Conservation (phyloP, 805 yeast genomes). For the Pichia pseudocactophila region DNA sequence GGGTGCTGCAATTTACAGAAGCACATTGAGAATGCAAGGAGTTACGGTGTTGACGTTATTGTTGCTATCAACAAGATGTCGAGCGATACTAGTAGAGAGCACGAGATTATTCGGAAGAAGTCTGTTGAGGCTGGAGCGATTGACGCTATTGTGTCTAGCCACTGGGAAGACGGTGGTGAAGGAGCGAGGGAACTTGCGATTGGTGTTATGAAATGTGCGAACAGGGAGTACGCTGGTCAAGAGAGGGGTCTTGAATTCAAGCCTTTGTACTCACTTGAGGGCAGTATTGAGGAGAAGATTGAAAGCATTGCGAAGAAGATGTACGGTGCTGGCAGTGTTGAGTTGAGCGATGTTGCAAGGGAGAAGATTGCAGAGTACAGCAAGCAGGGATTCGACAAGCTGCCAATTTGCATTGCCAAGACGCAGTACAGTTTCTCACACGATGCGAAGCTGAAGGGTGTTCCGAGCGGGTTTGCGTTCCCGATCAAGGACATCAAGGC, state of each 20-base stretch:
- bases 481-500: conserved; percentile 94
- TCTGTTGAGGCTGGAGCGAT: conserved; percentile 88
- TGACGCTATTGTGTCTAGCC: conserved; percentile 84
- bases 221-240: conserved; percentile 31
- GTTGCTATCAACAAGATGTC: conserved; percentile 89
- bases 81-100: conserved; percentile 74
- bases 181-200: conserved; percentile 83
- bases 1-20: conserved; percentile 88
- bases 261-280: conserved; percentile 60
- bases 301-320: conserved; percentile 70
- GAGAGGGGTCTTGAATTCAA: conserved; percentile 37
- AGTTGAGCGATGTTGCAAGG: conserved; percentile 73
- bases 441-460: conserved; percentile 89
- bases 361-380: conserved; percentile 75
- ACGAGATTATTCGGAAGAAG: conserved; percentile 68
- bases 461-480: conserved; percentile 86
- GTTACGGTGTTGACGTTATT: conserved; percentile 84
- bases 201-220: conserved; percentile 69
- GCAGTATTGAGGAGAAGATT: conserved; percentile 71
- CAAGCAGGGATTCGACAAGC: conserved; percentile 77
- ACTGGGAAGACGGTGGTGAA: conserved; percentile 92
- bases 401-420: conserved; percentile 95
- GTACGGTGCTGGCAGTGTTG: conserved; percentile 89
- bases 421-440: conserved; percentile 95
- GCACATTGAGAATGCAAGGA: conserved; percentile 78